A percentile compares a stretch with the other conserved stretches of the same genome.
Evolutionary conservation across 1,139 yeast genomes (phyloP).

Genomic region (Scheffersomyces segobiensis): DNA sequence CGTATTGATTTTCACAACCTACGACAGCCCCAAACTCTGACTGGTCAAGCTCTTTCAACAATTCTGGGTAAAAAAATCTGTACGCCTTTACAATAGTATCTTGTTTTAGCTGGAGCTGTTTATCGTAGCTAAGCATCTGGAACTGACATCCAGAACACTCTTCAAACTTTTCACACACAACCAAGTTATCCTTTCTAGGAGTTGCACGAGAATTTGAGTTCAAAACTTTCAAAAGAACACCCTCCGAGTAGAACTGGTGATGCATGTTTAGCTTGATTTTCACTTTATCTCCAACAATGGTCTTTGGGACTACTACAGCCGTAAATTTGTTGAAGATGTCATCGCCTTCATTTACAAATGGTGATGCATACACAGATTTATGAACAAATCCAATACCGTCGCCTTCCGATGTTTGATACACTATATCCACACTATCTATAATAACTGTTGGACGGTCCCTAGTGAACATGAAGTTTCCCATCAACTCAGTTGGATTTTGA

Average conservation of each 20-base stretch:
- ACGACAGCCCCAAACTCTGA: slow-evolving; percentile 15
- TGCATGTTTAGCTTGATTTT: slow-evolving; percentile 30
- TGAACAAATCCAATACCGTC: slow-evolving; percentile 40
- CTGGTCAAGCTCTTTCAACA: slow-evolving; percentile 9
- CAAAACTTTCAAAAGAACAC: slow-evolving; percentile 20
- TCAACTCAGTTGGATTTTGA: slow-evolving; percentile 24
- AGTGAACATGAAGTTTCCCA: slow-evolving; percentile 27
- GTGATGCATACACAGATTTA: slow-evolving; percentile 22
- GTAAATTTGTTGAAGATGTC: slow-evolving; percentile 18
- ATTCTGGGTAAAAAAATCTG: slow-evolving; percentile 32
- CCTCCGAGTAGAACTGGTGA: slow-evolving; percentile 32
- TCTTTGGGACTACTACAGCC: slow-evolving; percentile 38
- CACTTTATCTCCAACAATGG: slow-evolving; percentile 40
- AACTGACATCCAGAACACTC: slow-evolving; percentile 57
- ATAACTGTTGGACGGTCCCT: slow-evolving; percentile 20
- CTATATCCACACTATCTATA: slow-evolving; percentile 24
- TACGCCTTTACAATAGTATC: slow-evolving; percentile 35
- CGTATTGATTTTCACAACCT: slow-evolving; percentile 35
- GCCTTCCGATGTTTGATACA: slow-evolving; percentile 36
- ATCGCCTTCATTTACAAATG: slow-evolving; percentile 11
- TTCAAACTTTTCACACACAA: slow-evolving; percentile 72
- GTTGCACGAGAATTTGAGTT: slow-evolving; percentile 12
- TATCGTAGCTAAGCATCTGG: slow-evolving; percentile 44
- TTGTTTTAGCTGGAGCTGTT: slow-evolving; percentile 36
- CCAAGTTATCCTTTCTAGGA: slow-evolving; percentile 26